These are phyloP conservation scores for Termitomyces sp. DNA, from an alignment of 768 basidiomycete species.

Conservation along the genomic window DNA sequence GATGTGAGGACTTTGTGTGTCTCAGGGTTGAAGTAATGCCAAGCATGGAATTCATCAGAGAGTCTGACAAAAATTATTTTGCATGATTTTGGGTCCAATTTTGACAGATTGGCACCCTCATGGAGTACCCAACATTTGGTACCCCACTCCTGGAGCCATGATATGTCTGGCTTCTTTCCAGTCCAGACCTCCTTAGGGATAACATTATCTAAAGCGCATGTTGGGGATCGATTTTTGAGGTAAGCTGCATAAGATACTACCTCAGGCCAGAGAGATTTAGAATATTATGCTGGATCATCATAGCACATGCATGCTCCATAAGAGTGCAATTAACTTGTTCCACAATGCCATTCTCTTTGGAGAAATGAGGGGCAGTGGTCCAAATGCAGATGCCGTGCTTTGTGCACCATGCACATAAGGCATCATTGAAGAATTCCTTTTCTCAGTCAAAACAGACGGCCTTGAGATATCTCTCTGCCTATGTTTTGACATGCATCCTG, in stretches of 20 bases:
- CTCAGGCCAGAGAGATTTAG: too few relatives aligned
- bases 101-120: slow-evolving; percentile 3
- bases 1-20: too few relatives aligned
- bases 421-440: background rate
- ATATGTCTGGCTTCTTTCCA: slow-evolving; percentile 3
- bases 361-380: background rate
- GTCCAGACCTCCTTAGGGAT: slow-evolving; percentile 5
- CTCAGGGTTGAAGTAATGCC: too few relatives aligned
- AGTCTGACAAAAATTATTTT: slow-evolving; percentile 2
- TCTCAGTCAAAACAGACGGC: background rate
- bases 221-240: slow-evolving; percentile 6
- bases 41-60: too few relatives aligned
- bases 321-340: background rate
- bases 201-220: background rate
- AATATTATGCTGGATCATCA: too few relatives aligned
- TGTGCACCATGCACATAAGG: background rate
- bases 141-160: background rate
- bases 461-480: background rate
- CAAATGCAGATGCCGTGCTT: background rate
- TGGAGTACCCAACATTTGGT: background rate
- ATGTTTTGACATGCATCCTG: background rate
- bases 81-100: slow-evolving; percentile 4
- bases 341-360: slow-evolving; percentile 1
- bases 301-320: background rate
- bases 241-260: background rate